Base-by-base conservation (phyloP, 345 rosid species). In the Camelina neglecta region DNA sequence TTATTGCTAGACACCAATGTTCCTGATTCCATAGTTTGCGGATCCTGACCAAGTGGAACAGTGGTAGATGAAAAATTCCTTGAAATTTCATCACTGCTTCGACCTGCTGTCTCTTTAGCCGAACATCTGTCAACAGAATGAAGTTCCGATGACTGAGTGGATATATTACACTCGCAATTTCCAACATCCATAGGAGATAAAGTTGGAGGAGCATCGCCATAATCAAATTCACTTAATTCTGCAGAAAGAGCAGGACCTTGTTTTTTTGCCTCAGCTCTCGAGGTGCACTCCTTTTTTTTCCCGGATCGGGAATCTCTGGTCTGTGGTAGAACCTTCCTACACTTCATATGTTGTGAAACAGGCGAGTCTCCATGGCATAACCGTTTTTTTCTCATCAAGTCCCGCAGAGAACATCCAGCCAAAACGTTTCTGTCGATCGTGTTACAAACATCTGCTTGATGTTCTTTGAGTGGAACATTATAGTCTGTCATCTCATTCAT, bases 321-420 rank as follows among this genome's bases (percentile, higher is more conserved):
- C 31, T 39, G 74, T 54, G 75, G 66, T 75, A 55, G 44, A 73
- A 72, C 75, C 48, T 75, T 86, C 60, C 81, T 79, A 35, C 62
- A 71, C 53, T 81, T 75, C 72, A 49, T 21, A 76, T 77, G 73
- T 5, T 72, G 85, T 76, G 65, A 70, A 71, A 69, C 88, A 67
- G 76, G 75, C 21, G 84, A 70, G 24, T 83, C 82, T 71, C 77
- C 78, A 50, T 67, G 86, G 80, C 72, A 60, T 77, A 74, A 53
- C 57, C 97, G 86, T 79, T 89, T 92, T 79, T 74, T 86, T 66
- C 97, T 86, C 97, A 92, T 94, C 88, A 94, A 79, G 74, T 92
- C 97, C 62, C 98, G 87, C 39, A 90, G 71, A 18, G 93, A 90
- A 82, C 86, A 81, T 72, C 81, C 87, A 67, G 56, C 83, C 79